Conservation (phyloP, 345 rosid species). For the Rhodamnia argentea region DNA sequence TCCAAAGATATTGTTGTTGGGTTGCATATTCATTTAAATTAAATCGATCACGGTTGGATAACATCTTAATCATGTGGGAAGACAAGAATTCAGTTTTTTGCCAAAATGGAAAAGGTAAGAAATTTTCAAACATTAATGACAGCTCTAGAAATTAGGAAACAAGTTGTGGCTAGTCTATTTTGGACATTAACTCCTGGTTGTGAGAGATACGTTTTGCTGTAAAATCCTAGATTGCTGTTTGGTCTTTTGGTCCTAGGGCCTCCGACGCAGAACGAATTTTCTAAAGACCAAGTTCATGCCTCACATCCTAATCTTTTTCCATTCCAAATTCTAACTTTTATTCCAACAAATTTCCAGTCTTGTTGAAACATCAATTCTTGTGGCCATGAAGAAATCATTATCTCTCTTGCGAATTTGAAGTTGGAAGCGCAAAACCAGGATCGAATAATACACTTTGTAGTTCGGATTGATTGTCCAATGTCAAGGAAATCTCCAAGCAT, state of each 20-base stretch:
- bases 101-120: neutral
- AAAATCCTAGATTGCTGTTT: neutral
- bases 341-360: neutral
- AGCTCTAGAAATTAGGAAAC: neutral
- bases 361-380: neutral
- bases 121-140: neutral
- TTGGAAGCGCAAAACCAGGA: neutral
- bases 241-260: neutral
- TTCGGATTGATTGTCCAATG: neutral
- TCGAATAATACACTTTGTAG: fast-evolving
- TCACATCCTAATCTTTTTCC: neutral
- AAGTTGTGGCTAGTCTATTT: neutral
- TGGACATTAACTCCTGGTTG: neutral
- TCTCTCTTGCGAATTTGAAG: neutral
- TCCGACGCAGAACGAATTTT: neutral
- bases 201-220: neutral
- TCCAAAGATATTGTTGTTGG: neutral
- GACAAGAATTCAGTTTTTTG: neutral
- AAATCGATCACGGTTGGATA: neutral
- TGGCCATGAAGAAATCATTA: neutral
- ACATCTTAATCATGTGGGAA: neutral
- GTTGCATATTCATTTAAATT: neutral
- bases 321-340: neutral
- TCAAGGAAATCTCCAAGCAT: neutral
- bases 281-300: neutral